phyloP scores from a whole-genome alignment of 108 stramenopile species.

The Cyclostephanos invisitatus region DNA sequence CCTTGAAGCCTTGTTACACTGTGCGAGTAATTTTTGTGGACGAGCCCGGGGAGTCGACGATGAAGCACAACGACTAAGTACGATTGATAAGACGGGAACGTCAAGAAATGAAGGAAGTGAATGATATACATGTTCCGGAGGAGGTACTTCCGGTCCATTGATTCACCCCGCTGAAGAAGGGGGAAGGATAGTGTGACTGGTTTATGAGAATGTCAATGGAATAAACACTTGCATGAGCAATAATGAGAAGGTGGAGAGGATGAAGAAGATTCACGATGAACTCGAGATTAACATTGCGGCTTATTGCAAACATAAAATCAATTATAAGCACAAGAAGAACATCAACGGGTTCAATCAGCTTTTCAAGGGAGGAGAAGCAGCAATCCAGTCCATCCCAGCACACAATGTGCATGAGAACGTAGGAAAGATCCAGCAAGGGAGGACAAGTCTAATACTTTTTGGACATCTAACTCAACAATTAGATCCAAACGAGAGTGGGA shows the following conservation, averaged over 20 bases:
- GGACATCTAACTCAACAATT: conserved; percentile 9
- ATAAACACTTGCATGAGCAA: neutral
- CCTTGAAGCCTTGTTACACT: neutral
- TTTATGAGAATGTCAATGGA: conserved; percentile 3
- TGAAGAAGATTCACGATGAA: conserved; percentile 1
- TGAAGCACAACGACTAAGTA: neutral
- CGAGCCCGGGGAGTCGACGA: neutral
- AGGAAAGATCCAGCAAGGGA: conserved; percentile 12
- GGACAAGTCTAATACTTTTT: neutral
- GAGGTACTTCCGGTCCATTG: neutral
- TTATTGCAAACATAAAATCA: conserved; percentile 10
- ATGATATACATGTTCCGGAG: neutral
- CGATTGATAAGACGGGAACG: neutral
- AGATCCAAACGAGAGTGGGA: neutral
- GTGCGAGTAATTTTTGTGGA: neutral
- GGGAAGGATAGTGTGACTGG: neutral
- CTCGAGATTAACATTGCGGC: conserved; percentile 8
- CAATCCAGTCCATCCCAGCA: neutral
- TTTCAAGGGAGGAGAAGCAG: conserved; percentile 20
- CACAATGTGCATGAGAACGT: conserved; percentile 17
- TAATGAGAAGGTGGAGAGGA: neutral
- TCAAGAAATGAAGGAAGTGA: neutral
- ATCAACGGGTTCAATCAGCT: conserved; percentile 3
- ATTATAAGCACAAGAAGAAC: conserved; percentile 3
- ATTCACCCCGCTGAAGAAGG: neutral